Evolutionary conservation across 225 moss, liverwort and hornwort genomes (phyloP).

Genomic region (Rhytidiadelphus loreus): DNA sequence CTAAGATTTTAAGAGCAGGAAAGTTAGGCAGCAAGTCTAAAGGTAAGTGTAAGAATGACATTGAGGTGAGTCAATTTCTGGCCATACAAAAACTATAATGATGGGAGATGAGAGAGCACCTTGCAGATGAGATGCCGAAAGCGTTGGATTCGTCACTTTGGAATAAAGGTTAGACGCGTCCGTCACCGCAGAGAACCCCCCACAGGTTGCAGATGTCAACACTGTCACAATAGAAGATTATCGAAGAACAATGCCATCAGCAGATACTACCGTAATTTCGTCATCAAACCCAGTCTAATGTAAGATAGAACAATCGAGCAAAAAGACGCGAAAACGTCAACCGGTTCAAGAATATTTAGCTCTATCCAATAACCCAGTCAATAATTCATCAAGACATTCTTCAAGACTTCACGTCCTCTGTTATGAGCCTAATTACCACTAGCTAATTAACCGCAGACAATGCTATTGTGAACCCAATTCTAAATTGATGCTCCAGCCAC

Average conservation of each 20-base stretch:
- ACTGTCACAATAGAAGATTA: not conserved
- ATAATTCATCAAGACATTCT: not conserved
- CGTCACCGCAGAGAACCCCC: not conserved
- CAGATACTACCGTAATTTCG: not conserved
- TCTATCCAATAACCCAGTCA: not conserved
- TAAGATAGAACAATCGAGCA: not conserved
- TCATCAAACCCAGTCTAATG: not conserved
- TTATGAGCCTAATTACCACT: not conserved
- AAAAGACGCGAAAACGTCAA: not conserved
- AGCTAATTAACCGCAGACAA: not conserved
- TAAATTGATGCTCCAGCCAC: not conserved
- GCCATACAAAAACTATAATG: not conserved
- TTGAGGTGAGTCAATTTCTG: not conserved
- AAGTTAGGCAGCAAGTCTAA: not conserved
- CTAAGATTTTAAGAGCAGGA: not conserved
- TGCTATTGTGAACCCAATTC: not conserved
- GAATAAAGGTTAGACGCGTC: slow-evolving; percentile 35
- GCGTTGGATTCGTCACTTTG: slow-evolving; percentile 83
- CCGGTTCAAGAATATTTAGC: not conserved
- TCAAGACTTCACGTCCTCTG: not conserved
- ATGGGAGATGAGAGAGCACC: slow-evolving; percentile 7
- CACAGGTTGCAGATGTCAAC: slow-evolving; percentile 11
- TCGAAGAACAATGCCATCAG: not conserved
- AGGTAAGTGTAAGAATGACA: not conserved
- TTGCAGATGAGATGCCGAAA: slow-evolving; percentile 67